phyloP scores from a whole-genome alignment of 1,284 basidiomycete species.

The Grifola frondosa region DNA sequence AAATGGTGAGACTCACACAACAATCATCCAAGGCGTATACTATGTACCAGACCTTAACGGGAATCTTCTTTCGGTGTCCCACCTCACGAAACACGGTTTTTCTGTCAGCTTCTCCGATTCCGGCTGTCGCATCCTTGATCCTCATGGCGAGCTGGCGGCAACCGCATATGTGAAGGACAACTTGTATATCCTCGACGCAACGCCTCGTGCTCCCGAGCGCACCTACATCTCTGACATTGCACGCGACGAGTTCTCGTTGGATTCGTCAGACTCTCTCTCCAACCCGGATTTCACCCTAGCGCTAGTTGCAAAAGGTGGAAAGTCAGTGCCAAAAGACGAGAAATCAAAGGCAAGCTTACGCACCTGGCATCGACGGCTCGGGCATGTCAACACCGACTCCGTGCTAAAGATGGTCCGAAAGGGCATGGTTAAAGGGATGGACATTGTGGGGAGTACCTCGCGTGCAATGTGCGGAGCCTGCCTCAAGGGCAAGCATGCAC shows the following conservation, averaged over 20 bases:
- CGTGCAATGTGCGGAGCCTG: conserved; percentile 10
- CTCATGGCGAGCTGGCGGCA: background rate
- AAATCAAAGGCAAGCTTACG: conserved; percentile 10
- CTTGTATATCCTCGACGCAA: conserved; percentile 12
- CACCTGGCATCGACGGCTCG: conserved; percentile 29
- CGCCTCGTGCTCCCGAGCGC: background rate
- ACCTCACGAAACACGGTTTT: conserved; percentile 5
- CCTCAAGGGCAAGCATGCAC: conserved; percentile 17
- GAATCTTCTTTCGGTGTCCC: conserved; percentile 25
- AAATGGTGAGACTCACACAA: too few relatives aligned
- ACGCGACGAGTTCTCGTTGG: too few relatives aligned
- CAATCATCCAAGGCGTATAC: conserved; percentile 12
- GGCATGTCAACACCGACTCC: conserved; percentile 19
- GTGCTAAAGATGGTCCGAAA: conserved; percentile 13
- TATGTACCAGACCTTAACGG: conserved; percentile 21
- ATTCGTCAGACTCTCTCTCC: background rate
- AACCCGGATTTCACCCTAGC: conserved; percentile 1
- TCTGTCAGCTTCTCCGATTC: conserved; percentile 4
- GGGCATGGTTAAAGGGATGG: conserved; percentile 17
- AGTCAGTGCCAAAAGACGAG: too few relatives aligned
- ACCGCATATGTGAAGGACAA: conserved; percentile 3
- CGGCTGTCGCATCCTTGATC: conserved; percentile 8
- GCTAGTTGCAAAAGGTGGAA: background rate
- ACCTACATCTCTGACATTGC: conserved; percentile 2
- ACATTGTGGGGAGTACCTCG: conserved; percentile 3